Evolutionary conservation across 257 asterid species (phyloP).

Genomic region (Solanum corneliomulleri): DNA sequence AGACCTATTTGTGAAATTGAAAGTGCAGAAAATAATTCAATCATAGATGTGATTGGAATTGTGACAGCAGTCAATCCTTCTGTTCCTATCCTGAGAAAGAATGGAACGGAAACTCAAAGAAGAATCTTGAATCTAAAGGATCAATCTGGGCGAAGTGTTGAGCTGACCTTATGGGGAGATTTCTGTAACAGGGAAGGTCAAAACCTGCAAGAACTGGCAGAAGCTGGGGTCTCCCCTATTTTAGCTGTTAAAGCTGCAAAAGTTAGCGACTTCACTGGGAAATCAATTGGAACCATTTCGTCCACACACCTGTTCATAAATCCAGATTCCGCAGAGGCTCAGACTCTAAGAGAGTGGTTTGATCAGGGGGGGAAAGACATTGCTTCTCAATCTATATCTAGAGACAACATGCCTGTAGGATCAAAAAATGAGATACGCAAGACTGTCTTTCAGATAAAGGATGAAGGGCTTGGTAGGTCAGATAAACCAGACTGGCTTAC

Average conservation of each 20-base stretch:
- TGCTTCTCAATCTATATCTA: conserved; percentile 69
- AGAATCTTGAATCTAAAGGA: conserved; percentile 77
- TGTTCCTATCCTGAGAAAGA: conserved; percentile 84
- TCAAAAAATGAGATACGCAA: conserved; percentile 63
- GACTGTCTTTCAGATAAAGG: conserved; percentile 66
- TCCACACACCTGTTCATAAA: conserved; percentile 78
- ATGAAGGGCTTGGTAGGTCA: conserved; percentile 88
- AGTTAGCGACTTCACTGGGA: conserved; percentile 86
- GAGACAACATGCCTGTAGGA: conserved; percentile 51
- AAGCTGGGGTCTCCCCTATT: conserved; percentile 56
- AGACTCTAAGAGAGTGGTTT: conserved; percentile 57
- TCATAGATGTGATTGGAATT: conserved; percentile 76
- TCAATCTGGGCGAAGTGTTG: conserved; percentile 66
- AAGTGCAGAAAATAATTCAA: conserved; percentile 63
- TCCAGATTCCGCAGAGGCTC: conserved; percentile 68
- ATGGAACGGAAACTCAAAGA: conserved; percentile 95
- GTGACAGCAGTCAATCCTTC: conserved; percentile 75
- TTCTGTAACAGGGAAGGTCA: conserved; percentile 91
- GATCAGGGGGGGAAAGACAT: conserved; percentile 63
- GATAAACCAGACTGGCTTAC: conserved; percentile 93
- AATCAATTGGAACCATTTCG: conserved; percentile 74
- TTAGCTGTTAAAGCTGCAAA: conserved; percentile 91
- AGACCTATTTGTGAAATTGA: conserved; percentile 72
- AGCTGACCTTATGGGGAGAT: conserved; percentile 93
- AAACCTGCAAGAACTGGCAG: conserved; percentile 51